Conservation (phyloP, 495 filamentous ascomycete genomes). For the Cudoniella acicularis region DNA sequence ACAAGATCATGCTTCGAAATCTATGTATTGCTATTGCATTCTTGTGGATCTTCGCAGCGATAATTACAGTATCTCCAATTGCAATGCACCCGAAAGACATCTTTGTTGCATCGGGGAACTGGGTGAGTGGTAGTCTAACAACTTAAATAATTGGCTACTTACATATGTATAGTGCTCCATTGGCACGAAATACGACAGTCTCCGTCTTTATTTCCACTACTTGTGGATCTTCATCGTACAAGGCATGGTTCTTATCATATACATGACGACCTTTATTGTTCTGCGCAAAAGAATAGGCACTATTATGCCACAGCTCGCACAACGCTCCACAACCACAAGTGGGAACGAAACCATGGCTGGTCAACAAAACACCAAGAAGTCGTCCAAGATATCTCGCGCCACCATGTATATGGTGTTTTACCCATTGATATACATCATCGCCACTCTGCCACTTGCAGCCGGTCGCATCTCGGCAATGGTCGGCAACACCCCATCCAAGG, state of each 20-base stretch:
- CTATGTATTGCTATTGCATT: constrained; percentile 42
- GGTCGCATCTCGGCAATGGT: constrained; percentile 64
- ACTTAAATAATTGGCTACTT: no score
- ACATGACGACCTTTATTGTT: constrained; percentile 58
- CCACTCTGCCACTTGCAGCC: constrained; percentile 63
- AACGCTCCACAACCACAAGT: neutral
- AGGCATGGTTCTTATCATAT: constrained; percentile 57
- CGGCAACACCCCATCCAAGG: constrained; percentile 43
- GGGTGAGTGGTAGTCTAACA: constrained; percentile 44
- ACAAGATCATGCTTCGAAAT: constrained; percentile 38
- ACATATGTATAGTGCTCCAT: constrained; percentile 58
- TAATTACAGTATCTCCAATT: constrained; percentile 47
- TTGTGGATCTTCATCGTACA: constrained; percentile 72
- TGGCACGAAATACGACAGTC: constrained; percentile 50
- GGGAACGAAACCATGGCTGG: neutral
- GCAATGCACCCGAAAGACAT: constrained; percentile 43
- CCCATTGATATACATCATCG: constrained; percentile 65
- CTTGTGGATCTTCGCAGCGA: constrained; percentile 47
- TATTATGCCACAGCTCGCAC: neutral
- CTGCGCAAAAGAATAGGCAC: constrained; percentile 33
- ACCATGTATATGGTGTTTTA: constrained; percentile 62
- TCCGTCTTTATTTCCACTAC: constrained; percentile 69
- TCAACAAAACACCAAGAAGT: neutral
- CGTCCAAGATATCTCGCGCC: neutral
- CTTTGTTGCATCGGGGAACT: constrained; percentile 48